phyloP scores from a whole-genome alignment of 176 grass and related monocot species.

The Urochloa ruziziensis region DNA sequence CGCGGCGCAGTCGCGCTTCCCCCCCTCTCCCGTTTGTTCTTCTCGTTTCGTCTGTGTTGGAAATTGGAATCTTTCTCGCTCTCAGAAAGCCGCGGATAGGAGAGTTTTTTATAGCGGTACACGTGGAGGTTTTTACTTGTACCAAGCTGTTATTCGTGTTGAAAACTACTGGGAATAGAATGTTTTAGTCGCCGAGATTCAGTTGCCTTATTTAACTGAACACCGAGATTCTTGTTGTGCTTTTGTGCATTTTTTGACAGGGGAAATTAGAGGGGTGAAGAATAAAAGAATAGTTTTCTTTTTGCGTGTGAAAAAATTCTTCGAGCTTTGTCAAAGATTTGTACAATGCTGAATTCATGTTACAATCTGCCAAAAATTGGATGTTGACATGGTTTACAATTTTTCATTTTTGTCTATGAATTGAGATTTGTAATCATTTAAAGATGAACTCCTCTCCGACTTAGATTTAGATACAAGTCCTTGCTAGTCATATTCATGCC shows the following conservation, averaged over 20 bases:
- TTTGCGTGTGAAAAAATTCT: background rate
- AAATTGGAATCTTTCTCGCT: background rate
- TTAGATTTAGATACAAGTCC: background rate
- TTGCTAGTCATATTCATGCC: background rate
- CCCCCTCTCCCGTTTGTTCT: background rate
- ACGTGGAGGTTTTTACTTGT: slow-evolving; percentile 23
- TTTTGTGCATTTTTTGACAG: background rate
- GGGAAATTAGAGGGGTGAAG: background rate
- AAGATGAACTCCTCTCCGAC: background rate
- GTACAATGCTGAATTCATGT: background rate
- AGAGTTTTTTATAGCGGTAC: background rate
- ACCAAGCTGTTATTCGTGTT: background rate
- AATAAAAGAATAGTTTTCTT: background rate
- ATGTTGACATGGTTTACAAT: background rate
- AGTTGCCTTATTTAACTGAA: slow-evolving; percentile 5
- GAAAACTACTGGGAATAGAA: background rate
- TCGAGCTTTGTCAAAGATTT: background rate
- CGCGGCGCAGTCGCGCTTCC: background rate
- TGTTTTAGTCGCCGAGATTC: slow-evolving; percentile 1
- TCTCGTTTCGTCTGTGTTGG: background rate
- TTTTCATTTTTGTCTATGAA: background rate
- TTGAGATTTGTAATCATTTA: background rate
- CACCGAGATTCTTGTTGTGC: slow-evolving; percentile 1
- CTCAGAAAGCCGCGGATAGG: background rate
- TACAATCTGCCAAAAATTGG: background rate